phyloP scores from a whole-genome alignment of 192 early-diverging fungal genomes.

The Podochytrium sp. region DNA sequence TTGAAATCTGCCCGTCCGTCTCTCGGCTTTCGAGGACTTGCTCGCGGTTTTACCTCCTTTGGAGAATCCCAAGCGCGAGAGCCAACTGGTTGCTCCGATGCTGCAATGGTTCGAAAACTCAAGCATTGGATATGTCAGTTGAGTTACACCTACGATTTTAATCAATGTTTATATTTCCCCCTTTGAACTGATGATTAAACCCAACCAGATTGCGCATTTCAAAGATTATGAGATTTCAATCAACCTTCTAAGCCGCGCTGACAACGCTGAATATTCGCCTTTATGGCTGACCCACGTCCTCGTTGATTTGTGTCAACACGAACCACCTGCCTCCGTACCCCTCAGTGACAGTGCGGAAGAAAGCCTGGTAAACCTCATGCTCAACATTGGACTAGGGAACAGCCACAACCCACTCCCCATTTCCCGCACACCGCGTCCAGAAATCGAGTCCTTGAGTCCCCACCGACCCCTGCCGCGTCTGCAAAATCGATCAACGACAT shows the following conservation, averaged over 20 bases:
- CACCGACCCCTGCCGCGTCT: background rate
- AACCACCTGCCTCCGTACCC: background rate
- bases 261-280: background rate
- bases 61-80: background rate
- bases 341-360: background rate
- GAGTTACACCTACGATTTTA: background rate
- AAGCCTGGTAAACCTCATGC: background rate
- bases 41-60: background rate
- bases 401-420: background rate
- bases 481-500: background rate
- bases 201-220: background rate
- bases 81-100: slow-evolving; percentile 17
- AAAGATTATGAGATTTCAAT: slow-evolving; percentile 13
- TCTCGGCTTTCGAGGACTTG: background rate
- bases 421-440: background rate
- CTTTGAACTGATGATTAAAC: background rate
- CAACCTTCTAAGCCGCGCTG: background rate
- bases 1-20: slow-evolving; percentile 1
- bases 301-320: background rate
- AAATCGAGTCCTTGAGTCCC: background rate
- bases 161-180: background rate
- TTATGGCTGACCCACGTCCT: slow-evolving; percentile 7
- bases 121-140: slow-evolving; percentile 9
- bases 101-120: background rate
- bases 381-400: background rate